A percentile compares a stretch with the other conserved stretches of the same genome.
phyloP scores from a whole-genome alignment of 345 rosid species.

The Microcos paniculata region DNA sequence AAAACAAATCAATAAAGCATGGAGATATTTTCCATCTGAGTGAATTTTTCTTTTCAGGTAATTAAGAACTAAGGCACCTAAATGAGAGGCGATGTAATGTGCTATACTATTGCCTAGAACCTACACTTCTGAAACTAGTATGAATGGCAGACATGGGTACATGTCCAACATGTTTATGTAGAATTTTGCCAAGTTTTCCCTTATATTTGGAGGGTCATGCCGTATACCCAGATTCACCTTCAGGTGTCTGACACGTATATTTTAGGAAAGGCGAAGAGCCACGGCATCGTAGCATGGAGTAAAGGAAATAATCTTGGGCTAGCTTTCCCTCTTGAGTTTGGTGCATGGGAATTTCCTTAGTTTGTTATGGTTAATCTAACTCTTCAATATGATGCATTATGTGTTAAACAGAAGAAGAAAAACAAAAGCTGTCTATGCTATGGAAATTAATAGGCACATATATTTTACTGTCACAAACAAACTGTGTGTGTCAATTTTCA shows the following conservation, averaged over 20 bases:
- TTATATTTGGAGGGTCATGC: background rate
- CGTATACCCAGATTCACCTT: background rate
- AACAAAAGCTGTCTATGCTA: background rate
- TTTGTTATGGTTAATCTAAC: background rate
- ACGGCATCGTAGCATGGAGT: background rate
- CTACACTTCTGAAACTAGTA: background rate
- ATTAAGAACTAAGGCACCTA: background rate
- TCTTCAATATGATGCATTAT: background rate
- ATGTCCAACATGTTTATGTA: background rate
- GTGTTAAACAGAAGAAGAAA: background rate
- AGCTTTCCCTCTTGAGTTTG: background rate
- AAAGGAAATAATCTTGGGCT: background rate
- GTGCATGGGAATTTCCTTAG: background rate
- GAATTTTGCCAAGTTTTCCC: background rate
- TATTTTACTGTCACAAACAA: background rate
- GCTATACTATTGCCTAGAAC: background rate
- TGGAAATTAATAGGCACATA: background rate
- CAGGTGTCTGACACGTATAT: background rate
- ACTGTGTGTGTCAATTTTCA: conserved; percentile 20
- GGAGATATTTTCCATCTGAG: background rate
- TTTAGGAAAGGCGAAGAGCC: background rate
- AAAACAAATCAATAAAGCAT: background rate
- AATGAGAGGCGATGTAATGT: background rate
- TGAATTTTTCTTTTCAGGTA: background rate
- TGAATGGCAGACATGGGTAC: background rate